Conservation (phyloP, 2,329 filamentous ascomycete genomes). For the Penicillium olsonii region DNA sequence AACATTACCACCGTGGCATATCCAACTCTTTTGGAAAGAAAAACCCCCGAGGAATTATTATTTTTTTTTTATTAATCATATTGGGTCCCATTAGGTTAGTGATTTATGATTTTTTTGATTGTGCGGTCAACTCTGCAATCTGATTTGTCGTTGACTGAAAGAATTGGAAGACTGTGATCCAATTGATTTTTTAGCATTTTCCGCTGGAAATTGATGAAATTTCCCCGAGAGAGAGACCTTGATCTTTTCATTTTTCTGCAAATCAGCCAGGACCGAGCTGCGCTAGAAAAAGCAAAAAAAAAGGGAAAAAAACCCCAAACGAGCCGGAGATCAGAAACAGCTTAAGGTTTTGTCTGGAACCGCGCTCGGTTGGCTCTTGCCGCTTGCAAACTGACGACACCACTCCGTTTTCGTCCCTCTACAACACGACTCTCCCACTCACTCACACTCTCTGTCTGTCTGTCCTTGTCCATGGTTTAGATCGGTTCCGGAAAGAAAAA, state of each 20-base stretch:
- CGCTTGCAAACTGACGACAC: constrained; percentile 41
- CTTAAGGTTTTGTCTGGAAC: constrained; percentile 34
- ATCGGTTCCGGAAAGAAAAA: not conserved
- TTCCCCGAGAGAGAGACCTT: constrained; percentile 1
- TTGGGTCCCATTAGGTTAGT: constrained; percentile 7
- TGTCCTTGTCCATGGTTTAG: constrained; percentile 22
- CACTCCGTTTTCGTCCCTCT: constrained; percentile 33
- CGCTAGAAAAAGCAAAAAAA: not conserved
- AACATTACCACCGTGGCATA: constrained; percentile 6
- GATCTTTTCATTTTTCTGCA: too few relatives aligned
- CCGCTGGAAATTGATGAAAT: constrained; percentile 11
- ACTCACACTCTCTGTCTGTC: not conserved
- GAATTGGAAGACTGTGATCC: constrained; percentile 8
- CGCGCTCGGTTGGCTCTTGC: constrained; percentile 33
- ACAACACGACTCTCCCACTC: not conserved
- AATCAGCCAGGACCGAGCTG: too few relatives aligned
- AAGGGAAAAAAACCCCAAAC: not conserved
- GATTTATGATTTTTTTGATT: not conserved
- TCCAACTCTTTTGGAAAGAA: constrained; percentile 5
- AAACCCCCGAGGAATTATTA: constrained; percentile 7
- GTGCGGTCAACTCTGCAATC: constrained; percentile 7
- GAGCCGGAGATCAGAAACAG: constrained; percentile 5
- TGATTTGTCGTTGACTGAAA: constrained; percentile 12
- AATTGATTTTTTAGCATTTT: constrained; percentile 14
- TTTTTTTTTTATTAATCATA: constrained; percentile 9